A percentile compares a stretch with the other conserved stretches of the same genome.
These are phyloP conservation scores for Candida golubevii DNA, from an alignment of 805 yeast genomes.

Conservation along the genomic window DNA sequence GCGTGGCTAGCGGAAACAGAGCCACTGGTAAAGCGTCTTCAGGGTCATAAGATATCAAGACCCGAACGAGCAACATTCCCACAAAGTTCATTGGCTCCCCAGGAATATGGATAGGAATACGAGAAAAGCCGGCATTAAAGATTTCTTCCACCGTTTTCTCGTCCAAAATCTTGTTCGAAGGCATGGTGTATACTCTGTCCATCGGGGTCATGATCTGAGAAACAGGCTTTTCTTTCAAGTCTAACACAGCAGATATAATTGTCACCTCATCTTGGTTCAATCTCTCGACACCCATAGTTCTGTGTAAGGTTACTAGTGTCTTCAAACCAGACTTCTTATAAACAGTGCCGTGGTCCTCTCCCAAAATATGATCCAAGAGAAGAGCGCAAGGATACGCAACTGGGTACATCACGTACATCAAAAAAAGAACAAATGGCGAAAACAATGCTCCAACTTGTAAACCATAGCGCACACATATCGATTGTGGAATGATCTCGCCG, in stretches of 20 bases:
- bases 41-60: conserved; percentile 91
- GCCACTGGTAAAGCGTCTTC: conserved; percentile 93
- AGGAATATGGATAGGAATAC: conserved; percentile 92
- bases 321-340: conserved; percentile 91
- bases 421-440: conserved; percentile 76
- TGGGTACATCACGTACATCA: conserved; percentile 91
- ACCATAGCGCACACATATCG: conserved; percentile 89
- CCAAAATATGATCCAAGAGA: conserved; percentile 74
- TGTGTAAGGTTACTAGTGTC: conserved; percentile 87
- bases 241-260: conserved; percentile 88
- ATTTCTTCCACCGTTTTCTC: conserved; percentile 84
- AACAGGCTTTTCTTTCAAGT: conserved; percentile 87
- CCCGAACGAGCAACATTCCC: conserved; percentile 92
- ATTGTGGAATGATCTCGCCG: conserved; percentile 96
- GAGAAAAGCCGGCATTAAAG: conserved; percentile 88
- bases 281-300: conserved; percentile 92
- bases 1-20: conserved; percentile 89
- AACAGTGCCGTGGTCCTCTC: conserved; percentile 95
- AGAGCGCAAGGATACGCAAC: conserved; percentile 86
- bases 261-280: conserved; percentile 94
- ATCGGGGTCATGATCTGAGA: conserved; percentile 91
- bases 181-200: conserved; percentile 81
- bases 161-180: conserved; percentile 77
- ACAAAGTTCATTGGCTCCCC: conserved; percentile 85
- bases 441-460: conserved; percentile 85